Base-by-base conservation (phyloP, 495 filamentous ascomycete genomes). In the Aspergillus haitiensis region DNA sequence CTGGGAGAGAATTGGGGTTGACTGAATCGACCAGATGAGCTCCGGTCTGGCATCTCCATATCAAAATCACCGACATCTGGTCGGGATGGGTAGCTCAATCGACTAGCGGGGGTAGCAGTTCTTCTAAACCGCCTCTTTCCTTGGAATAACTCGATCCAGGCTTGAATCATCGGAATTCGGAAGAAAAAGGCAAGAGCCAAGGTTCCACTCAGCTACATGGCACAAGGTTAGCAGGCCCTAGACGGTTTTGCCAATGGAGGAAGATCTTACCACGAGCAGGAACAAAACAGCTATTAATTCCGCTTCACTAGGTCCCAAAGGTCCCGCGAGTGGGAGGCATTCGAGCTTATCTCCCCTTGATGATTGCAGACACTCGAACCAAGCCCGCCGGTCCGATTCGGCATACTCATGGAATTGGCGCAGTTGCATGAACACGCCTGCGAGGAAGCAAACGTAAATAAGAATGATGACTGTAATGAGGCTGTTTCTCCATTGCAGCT, bases 401-500 rank as follows among this genome's bases (percentile, higher is more conserved):
- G 51, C 33, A 10, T 54, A 54, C 15, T 11, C 5, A n/a, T 54
- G 32, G 51, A 54, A 54, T 16, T 54, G 51, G 32, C 51, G 51
- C 2, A 54, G 51, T 39, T 39, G 51, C 51, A 54, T 54, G 51
- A 54, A 54, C 34, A 54, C 51, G 3, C 32, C 33, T 9, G 51
- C 51, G 7, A 54, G 34, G 51, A 54, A 54, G 13, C 51, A 54
- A 18, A 54, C 51, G 33, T 54, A 54, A 33, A 39, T n/a, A 3
- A 54, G 34, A 18, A 54, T 18, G 2, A 32, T 21, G 6, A 15
- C 13, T 6, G 51, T 54, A 18, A 54, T 54, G 6, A 54, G 51
- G 16, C 51, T 36, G 51, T 54, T 54, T 39, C 51, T 54, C 51
- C 51, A 54, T 39, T 54, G 51, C 32, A 54, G 51, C 33, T 15